Percentiles rank a stretch among this genome's conserved stretches.
Conservation (phyloP, 2,329 filamentous ascomycete species). For the Knoxdaviesia proteae region DNA sequence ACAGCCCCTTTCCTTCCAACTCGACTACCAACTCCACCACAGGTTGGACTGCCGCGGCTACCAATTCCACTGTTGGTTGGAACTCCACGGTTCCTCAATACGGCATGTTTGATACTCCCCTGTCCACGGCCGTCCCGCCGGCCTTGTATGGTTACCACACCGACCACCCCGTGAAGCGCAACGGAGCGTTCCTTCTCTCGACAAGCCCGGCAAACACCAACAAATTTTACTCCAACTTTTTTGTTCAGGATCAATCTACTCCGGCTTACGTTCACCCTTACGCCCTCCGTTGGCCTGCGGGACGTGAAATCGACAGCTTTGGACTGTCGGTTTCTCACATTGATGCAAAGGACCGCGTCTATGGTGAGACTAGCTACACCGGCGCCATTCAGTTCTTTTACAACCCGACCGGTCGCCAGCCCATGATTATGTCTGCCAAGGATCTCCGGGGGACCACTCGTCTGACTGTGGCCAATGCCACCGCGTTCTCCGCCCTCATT, state of each 20-base stretch:
- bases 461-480: constrained; percentile 31
- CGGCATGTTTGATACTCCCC: too few relatives aligned
- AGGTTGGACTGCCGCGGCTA: too few relatives aligned
- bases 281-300: constrained; percentile 46
- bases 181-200: constrained; percentile 12
- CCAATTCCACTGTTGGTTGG: too few relatives aligned
- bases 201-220: constrained; percentile 33
- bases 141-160: constrained; percentile 3
- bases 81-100: too few relatives aligned
- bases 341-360: constrained; percentile 44
- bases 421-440: constrained; percentile 55
- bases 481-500: constrained; percentile 41
- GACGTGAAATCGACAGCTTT: constrained; percentile 43
- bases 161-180: constrained; percentile 37
- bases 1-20: too few relatives aligned
- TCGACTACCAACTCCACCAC: too few relatives aligned
- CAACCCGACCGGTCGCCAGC: constrained; percentile 67
- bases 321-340: constrained; percentile 62
- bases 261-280: constrained; percentile 62
- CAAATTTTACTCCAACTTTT: constrained; percentile 68
- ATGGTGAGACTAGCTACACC: constrained; percentile 34
- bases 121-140: too few relatives aligned
- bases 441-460: constrained; percentile 45
- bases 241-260: constrained; percentile 49
- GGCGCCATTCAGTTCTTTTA: constrained; percentile 51